Conservation (phyloP, 2,329 filamentous ascomycete species). For the Parastagonospora avenae region DNA sequence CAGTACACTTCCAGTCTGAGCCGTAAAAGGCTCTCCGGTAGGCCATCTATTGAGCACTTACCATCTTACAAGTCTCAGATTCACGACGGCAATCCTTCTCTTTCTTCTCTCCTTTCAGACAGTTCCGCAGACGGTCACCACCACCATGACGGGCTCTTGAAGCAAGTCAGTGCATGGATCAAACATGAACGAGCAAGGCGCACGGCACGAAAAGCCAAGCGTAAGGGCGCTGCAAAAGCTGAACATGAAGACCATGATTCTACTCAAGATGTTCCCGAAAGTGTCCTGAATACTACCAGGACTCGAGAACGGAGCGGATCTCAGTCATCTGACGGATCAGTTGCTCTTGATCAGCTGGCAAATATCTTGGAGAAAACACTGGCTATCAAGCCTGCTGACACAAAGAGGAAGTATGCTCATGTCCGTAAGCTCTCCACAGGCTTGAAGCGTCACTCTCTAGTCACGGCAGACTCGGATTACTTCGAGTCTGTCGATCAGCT, state of each 20-base stretch:
- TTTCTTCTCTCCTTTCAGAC: constrained; percentile 37
- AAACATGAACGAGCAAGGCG: constrained; percentile 76
- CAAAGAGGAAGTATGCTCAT: constrained; percentile 36
- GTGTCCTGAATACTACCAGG: constrained; percentile 7
- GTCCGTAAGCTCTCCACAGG: constrained; percentile 37
- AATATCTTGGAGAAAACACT: constrained; percentile 75
- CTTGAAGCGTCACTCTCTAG: constrained; percentile 53
- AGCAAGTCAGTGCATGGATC: constrained; percentile 83
- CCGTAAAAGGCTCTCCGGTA: constrained; percentile 51
- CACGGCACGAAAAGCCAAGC: constrained; percentile 58
- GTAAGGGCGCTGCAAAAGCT: constrained; percentile 58
- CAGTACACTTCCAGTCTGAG: constrained; percentile 47
- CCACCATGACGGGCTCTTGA: constrained; percentile 57
- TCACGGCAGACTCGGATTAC: constrained; percentile 85
- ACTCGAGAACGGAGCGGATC: constrained; percentile 56
- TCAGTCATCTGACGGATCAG: constrained; percentile 67
- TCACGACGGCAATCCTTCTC: constrained; percentile 34
- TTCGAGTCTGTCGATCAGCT: constrained; percentile 75
- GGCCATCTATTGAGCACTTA: constrained; percentile 44
- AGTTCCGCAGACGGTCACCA: constrained; percentile 35
- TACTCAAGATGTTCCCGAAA: constrained; percentile 6
- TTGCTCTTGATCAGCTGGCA: constrained; percentile 81
- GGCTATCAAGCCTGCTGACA: constrained; percentile 46
- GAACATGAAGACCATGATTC: constrained; percentile 3
- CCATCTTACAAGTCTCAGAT: constrained; percentile 24